These are phyloP conservation scores for Jatropha podagrica DNA, from an alignment of 441 rosid genomes.

Conservation along the genomic window DNA sequence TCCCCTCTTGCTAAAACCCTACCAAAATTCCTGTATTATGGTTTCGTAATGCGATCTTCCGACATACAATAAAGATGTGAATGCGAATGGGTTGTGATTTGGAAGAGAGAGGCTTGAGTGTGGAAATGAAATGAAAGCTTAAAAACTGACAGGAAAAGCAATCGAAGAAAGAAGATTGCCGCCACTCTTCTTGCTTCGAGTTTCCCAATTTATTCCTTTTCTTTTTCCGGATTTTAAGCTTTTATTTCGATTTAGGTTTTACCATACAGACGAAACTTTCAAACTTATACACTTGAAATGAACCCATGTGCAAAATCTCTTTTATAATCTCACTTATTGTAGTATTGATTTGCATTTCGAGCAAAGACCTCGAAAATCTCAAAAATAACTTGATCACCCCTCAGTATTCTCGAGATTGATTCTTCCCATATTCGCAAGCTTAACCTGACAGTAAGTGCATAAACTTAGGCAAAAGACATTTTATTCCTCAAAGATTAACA, in stretches of 20 bases:
- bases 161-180: conserved; percentile 26
- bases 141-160: background rate
- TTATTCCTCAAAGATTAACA: too few relatives aligned
- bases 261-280: conserved; percentile 31
- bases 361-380: too few relatives aligned
- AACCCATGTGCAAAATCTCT: conserved; percentile 27
- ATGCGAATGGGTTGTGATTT: conserved; percentile 40
- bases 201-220: conserved; percentile 14
- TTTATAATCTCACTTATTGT: background rate
- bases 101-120: conserved; percentile 62
- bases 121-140: conserved; percentile 8
- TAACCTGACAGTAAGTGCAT: too few relatives aligned
- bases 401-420: too few relatives aligned
- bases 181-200: conserved; percentile 23
- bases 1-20: too few relatives aligned
- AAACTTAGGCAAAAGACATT: too few relatives aligned
- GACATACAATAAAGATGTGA: background rate
- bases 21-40: background rate
- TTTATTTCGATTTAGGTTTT: conserved; percentile 24
- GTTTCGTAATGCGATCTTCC: background rate
- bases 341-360: conserved; percentile 16
- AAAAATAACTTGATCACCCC: too few relatives aligned
- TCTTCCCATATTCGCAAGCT: too few relatives aligned
- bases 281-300: conserved; percentile 57
- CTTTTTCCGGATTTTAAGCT: background rate